phyloP scores from a whole-genome alignment of 805 yeast species.

The Cyberlindnera maritima region DNA sequence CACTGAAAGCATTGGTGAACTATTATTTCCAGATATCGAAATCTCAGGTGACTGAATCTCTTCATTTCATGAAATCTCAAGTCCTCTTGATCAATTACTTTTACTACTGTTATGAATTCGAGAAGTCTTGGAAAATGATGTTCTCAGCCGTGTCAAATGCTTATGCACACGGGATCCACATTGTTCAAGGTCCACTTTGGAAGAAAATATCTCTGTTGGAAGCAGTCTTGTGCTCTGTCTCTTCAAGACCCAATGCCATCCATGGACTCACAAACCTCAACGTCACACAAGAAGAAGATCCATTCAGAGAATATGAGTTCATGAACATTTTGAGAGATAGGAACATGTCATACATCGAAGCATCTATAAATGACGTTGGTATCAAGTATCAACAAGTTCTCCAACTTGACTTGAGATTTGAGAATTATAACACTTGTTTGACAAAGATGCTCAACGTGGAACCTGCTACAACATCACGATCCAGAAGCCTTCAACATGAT shows the following conservation, averaged over 20 bases:
- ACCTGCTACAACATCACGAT: not conserved
- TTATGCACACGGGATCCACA: conserved; percentile 21
- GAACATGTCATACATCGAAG: conserved; percentile 18
- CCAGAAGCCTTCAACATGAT: conserved; percentile 1
- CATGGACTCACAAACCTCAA: conserved; percentile 9
- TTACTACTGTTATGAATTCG: conserved; percentile 18
- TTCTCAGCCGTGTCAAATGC: conserved; percentile 23
- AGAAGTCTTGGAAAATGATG: conserved; percentile 24
- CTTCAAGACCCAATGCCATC: conserved; percentile 23
- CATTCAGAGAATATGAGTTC: conserved; percentile 19
- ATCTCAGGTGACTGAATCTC: conserved; percentile 16
- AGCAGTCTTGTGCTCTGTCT: conserved; percentile 15
- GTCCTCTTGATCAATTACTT: conserved; percentile 19
- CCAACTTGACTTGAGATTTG: conserved; percentile 16
- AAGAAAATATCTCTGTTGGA: conserved; percentile 20
- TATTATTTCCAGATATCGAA: conserved; percentile 22
- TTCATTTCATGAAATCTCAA: conserved; percentile 20
- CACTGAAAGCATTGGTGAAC: conserved; percentile 7
- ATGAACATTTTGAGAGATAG: conserved; percentile 17
- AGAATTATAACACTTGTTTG: conserved; percentile 11
- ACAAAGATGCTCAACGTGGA: not conserved
- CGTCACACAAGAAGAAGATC: conserved; percentile 11
- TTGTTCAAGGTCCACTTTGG: conserved; percentile 22
- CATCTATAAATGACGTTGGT: conserved; percentile 3
- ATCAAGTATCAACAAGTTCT: conserved; percentile 9